These are phyloP conservation scores for Lentinula edodes DNA, from an alignment of 768 basidiomycete species.

Conservation along the genomic window DNA sequence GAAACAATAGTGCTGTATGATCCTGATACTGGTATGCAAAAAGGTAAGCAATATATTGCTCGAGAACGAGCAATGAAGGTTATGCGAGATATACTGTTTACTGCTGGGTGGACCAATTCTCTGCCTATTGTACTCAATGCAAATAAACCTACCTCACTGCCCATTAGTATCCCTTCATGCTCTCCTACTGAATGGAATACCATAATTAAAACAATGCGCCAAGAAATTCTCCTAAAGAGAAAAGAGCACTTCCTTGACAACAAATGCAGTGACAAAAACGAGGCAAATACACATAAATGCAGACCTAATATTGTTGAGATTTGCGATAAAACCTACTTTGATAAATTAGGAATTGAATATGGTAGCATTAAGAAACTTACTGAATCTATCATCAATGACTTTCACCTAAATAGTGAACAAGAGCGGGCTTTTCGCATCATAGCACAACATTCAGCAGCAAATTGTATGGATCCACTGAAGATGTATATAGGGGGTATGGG, in stretches of 20 bases:
- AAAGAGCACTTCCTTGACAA: too few relatives aligned
- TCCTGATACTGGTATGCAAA: not conserved
- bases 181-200: not conserved
- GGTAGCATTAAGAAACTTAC: not conserved
- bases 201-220: not conserved
- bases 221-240: not conserved
- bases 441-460: conserved; percentile 17
- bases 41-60: not conserved
- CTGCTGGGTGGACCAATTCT: not conserved
- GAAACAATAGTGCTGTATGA: not conserved
- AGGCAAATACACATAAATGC: not conserved
- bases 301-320: conserved; percentile 12
- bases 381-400: conserved; percentile 8
- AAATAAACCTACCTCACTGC: too few relatives aligned
- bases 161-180: too few relatives aligned
- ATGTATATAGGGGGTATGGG: conserved; percentile 33
- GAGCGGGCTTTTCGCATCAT: conserved; percentile 24
- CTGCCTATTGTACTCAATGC: not conserved
- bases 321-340: conserved; percentile 20
- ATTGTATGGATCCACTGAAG: conserved; percentile 14
- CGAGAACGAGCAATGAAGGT: not conserved
- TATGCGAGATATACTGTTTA: conserved; percentile 1
- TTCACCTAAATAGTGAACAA: conserved; percentile 23
- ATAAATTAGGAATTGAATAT: too few relatives aligned
- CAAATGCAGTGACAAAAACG: too few relatives aligned